Base-by-base conservation (phyloP, 2,329 filamentous ascomycete genomes). In the Lachnellula occidentalis region DNA sequence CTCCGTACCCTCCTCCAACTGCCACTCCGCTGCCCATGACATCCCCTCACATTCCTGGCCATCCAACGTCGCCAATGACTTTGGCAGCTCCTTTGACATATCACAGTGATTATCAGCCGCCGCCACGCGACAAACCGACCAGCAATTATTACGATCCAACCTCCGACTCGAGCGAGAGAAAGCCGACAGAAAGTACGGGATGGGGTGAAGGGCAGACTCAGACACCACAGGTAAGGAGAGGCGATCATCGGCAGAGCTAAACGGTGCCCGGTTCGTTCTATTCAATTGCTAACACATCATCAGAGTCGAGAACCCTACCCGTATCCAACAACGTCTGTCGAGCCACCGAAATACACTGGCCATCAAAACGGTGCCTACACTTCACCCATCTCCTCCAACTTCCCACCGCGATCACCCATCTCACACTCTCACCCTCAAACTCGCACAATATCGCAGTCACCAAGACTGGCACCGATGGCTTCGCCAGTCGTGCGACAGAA, bases 291-390 rank as follows among this genome's bases (percentile, higher is more conserved):
- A 58, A 62, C 42, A 45, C 17, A 48, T 34, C 51, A 48, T 48
- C 55, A 80, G 78, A 69, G 71, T 66, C 78, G 74, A 67, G 79
- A 82, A 61, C 67, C 74, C 34, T 81, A 80, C 70, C 69, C 67
- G 53, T 78, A 80, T 67, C 60, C 74, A 42, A 64, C 70, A 59
- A 60, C 68, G 48, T 63, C 70, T 21, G 65, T 69, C 58, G 77
- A 80, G 55, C 70, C 69, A 52, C 66, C 76, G 43, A 72, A 76
- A 46, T 81, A 80, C 61, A 76, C 76, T 67, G 8, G 22, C 43
- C 43, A 31, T 21, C 43, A 46, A 22, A 78, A 76, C 72, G 71
- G 72, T 57, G 68, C 67, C 62, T 78, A 78, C 67, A 73, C 73
- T 50, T 80, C 79, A 46, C 77, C 79, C 36, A 70, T 74, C 39